Base-by-base conservation (phyloP, 73 alveolate species). In the Effrenium voratum region DNA sequence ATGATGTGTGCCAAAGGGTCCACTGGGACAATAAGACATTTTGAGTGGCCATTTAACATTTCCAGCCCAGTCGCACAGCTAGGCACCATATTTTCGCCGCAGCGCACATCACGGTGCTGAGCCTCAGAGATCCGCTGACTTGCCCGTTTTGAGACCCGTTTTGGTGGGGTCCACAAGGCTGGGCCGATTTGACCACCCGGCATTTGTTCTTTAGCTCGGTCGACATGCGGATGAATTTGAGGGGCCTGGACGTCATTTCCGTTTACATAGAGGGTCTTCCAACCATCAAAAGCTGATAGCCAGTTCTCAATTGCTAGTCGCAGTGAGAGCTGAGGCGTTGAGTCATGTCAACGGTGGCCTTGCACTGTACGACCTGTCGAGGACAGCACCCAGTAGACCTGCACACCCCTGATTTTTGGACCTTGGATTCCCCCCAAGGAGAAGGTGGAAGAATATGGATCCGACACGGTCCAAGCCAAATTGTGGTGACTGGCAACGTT, bases 61-160 rank as follows among this genome's bases (percentile, higher is more conserved):
- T n/a, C n/a, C n/a, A n/a, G n/a, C n/a, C n/a, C n/a, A n/a, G n/a
- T n/a, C n/a, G n/a, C n/a, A n/a, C n/a, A n/a, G 57, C 44, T 41
- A 88, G 95, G 95, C 97, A 90, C 57, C 97, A 90, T 28, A 55
- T 90, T 87, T 90, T 90, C 40, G 97, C 97, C 4, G 97, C 97
- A 22, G 97, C 97, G 40, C 97, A 90, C 73, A 90, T 90, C 41
- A 44, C 97, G 26, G 97, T 75, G 40, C 26, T n/a, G 36, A 63
- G 24, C 32, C 75, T 34, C 45, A 76, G 87, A 43, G 28, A 15
- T 63, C 76, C 8, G 63, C 63, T 52, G 26, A 52, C 19, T 8
- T 52, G 63, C 63, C 8, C 8, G 19, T 52, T 19, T 52, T 52
- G 19, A 8, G 63, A 52, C 26, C 63, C 19, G 63, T 52, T 52